Base-by-base conservation (phyloP, 2,329 filamentous ascomycete species). In the Sphaerulina musiva region DNA sequence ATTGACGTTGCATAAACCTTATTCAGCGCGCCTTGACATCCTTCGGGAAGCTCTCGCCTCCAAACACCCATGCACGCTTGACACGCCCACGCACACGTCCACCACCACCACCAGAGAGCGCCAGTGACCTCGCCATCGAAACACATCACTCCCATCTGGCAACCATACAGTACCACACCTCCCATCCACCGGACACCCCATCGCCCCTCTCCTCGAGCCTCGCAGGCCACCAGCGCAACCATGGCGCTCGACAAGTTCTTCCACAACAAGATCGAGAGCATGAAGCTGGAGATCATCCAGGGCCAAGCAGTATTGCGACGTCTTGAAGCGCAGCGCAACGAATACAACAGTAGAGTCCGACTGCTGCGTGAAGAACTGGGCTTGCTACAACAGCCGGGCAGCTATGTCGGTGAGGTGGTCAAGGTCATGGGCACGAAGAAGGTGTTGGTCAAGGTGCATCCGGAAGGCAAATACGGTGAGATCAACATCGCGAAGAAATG, bases 351-450 rank as follows among this genome's bases (percentile, higher is more conserved):
- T 57, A 84, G 93, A 70, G 93, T 98, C 67, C 88, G 93, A 59
- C 79, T 98, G 74, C 77, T 98, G 68, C 82, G 93, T 66, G 93
- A 98, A 77, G 93, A 98, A 78, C 82, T 98, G 20, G 93, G 93
- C 50, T 78, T 98, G 67, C 78, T 98, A 61, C 93, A 98, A 75
- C 93, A 98, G 73, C 93, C 93, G 3, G 93, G 93, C 40, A 97
- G 92, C 17, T 98, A 98, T 70, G 93, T 98, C 34, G 93, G 93
- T 56, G 93, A 98, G 76, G 93, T 98, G n/a, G 93, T 98, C 70
- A 98, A 97, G 80, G 93, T 97, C 55, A 98, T 98, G 93, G 85
- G 92, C 70, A 98, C 93, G 53, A 98, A 98, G 78, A 97, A 98
- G 79, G 90, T 98, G 48, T 79, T 98, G 55, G 93, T 98, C 65